Percentiles rank a stretch among this genome's conserved stretches.
Conservation (phyloP, 2,329 filamentous ascomycete species). For the Epichloe amarillans region DNA sequence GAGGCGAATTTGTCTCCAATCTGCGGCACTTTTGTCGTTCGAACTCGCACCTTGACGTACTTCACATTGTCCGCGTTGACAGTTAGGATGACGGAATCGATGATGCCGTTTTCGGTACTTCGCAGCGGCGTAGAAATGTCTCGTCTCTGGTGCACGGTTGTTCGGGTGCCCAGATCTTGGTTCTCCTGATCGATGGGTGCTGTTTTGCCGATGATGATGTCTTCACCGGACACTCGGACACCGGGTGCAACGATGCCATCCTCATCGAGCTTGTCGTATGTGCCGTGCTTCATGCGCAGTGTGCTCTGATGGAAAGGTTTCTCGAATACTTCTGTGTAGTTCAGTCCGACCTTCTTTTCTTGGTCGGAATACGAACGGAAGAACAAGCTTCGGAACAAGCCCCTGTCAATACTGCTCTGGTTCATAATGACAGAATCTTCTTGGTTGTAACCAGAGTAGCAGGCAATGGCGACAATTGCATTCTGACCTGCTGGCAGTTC, state of each 20-base stretch:
- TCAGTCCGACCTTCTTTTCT: slow-evolving; percentile 91
- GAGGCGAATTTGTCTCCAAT: slow-evolving; percentile 99
- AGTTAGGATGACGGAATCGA: slow-evolving; percentile 85
- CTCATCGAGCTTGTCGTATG: slow-evolving; percentile 94
- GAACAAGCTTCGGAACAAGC: slow-evolving; percentile 93
- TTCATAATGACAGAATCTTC: slow-evolving; percentile 99
- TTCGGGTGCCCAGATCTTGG: slow-evolving; percentile 86
- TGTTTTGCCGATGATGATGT: slow-evolving; percentile 98
- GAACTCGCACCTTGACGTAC: slow-evolving; percentile 93
- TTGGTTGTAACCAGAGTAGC: slow-evolving; percentile 98
- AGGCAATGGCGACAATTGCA: slow-evolving; percentile 93
- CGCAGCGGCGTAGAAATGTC: slow-evolving; percentile 91
- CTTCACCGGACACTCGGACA: slow-evolving; percentile 88
- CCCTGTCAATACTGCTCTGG: slow-evolving; percentile 95
- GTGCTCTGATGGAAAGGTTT: slow-evolving; percentile 85
- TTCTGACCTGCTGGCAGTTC: slow-evolving; percentile 95
- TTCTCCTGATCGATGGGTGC: slow-evolving; percentile 86
- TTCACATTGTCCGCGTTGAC: slow-evolving; percentile 89
- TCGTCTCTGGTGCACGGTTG: slow-evolving; percentile 78
- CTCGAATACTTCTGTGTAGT: slow-evolving; percentile 86
- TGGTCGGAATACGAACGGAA: slow-evolving; percentile 96
- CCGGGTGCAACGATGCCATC: slow-evolving; percentile 92
- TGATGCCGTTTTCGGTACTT: slow-evolving; percentile 92
- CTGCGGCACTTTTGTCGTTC: slow-evolving; percentile 95
- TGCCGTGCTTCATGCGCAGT: slow-evolving; percentile 82